Percentiles rank a stretch among this genome's conserved stretches.
Conservation (phyloP, 805 yeast genomes). For the Saccharomycopsis sp. region DNA sequence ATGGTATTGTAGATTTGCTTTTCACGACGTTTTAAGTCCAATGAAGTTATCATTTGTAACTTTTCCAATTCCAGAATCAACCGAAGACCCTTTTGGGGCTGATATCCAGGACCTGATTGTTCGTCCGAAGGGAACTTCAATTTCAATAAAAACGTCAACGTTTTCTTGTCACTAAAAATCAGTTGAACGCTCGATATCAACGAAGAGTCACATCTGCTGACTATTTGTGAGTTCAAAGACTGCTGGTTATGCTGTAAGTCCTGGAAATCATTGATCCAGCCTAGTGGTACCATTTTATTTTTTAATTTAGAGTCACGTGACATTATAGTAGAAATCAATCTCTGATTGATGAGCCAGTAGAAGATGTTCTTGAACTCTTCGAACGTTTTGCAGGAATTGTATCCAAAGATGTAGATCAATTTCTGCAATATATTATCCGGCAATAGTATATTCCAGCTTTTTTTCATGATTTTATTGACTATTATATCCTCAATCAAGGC, state of each 20-base stretch:
- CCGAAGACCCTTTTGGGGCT: background rate
- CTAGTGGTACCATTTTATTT: background rate
- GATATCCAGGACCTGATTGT: background rate
- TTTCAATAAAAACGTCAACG: background rate
- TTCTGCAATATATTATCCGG: background rate
- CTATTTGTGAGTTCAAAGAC: background rate
- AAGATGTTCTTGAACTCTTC: background rate
- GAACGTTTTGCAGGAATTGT: background rate
- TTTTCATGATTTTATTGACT: background rate
- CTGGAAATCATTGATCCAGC: background rate
- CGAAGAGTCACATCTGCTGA: background rate
- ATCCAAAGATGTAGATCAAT: background rate
- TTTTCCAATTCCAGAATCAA: background rate
- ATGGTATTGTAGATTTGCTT: background rate
- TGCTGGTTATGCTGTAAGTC: background rate
- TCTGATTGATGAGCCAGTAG: background rate
- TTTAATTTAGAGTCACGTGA: background rate
- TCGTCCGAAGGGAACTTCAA: background rate
- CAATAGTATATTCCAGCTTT: background rate
- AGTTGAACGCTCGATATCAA: background rate
- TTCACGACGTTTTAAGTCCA: background rate
- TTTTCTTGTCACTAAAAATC: background rate
- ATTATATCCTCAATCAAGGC: background rate
- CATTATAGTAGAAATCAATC: background rate
- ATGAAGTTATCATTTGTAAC: background rate